These are phyloP conservation scores for Xylaria intraflava DNA, from an alignment of 495 filamentous ascomycete genomes.

Conservation along the genomic window DNA sequence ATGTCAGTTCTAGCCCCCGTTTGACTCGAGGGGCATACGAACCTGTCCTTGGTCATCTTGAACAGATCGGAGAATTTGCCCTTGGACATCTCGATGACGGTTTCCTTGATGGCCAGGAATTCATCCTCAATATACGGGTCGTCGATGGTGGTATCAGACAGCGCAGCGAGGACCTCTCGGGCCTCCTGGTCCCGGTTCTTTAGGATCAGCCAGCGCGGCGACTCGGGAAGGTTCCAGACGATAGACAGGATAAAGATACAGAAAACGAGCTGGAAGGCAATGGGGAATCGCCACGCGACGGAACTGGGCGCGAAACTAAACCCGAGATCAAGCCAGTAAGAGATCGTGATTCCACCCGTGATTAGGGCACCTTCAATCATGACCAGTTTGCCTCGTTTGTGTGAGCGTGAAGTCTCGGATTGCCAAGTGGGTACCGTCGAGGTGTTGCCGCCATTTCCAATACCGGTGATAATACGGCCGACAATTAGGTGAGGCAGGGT, in stretches of 20 bases:
- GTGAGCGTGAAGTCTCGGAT: constrained; percentile 68
- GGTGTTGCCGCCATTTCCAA: constrained; percentile 59
- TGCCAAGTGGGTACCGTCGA: constrained; percentile 68
- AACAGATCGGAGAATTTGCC: constrained; percentile 63
- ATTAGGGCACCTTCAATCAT: constrained; percentile 74
- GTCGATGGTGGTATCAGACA: constrained; percentile 49
- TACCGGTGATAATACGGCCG: constrained; percentile 59
- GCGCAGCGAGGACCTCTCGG: constrained; percentile 52
- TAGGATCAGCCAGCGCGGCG: constrained; percentile 67
- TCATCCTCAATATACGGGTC: constrained; percentile 55
- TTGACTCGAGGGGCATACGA: constrained; percentile 1
- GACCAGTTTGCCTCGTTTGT: constrained; percentile 67
- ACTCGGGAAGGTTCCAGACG: constrained; percentile 63
- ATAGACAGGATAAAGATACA: constrained; percentile 53
- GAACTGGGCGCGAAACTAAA: constrained; percentile 57
- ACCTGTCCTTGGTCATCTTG: constrained; percentile 58
- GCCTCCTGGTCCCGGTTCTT: constrained; percentile 63
- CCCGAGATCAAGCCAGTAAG: constrained; percentile 71
- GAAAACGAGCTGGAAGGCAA: constrained; percentile 68
- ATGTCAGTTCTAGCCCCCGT: constrained; percentile 3
- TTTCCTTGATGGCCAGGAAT: constrained; percentile 67
- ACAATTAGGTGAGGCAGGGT: constrained; percentile 56
- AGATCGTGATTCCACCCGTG: constrained; percentile 63
- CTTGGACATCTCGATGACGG: constrained; percentile 63
- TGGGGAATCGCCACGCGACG: constrained; percentile 67